Base-by-base conservation (phyloP, 352 stramenopile genomes). In the Globisporangium rhizosaccharum region DNA sequence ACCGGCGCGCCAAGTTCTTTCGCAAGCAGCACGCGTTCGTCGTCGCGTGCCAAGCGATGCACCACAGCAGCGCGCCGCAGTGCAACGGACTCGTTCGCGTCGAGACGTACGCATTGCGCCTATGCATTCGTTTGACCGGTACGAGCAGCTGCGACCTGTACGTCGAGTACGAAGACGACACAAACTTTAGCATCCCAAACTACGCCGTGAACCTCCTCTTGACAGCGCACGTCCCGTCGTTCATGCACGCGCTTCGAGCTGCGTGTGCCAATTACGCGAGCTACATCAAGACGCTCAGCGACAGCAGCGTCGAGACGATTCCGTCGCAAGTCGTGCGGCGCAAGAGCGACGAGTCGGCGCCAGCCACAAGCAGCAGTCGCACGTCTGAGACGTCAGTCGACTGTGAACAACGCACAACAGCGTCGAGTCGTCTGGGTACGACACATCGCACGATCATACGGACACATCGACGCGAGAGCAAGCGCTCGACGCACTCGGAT, bases 121-220 rank as follows among this genome's bases (percentile, higher is more conserved):
- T 93, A 39, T 85, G 75, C 36, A 82, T 93, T 42, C 81, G 81
- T 4, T 76, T 68, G 15, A 69, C 83, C 1, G 75, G 72, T 1
- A 77, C 72, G 45, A 77, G 74, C 55, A 73, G 73, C 39, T 93
- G 83, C 57, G 79, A 88, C 42, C 74, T 91, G 44, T 80, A 83
- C 63, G 62, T 87, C 20, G 79, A 90, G 61, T 93, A 91, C 56
- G 76, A 86, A 50, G 83, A 90, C 57, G 83, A 93, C 41, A 90
- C 81, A 8, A 80, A 88, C 57, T 90, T 90, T 52, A 82, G 73
- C 51, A 81, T 90, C 42, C 83, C 83, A 0, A 88, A 88, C 47
- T 89, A 86, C 42, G 61, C 76, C 45, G 61, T 93, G 37, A 88
- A 76, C 53, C 66, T 79, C 56, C 61, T 89, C 17, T 47, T 93